These are phyloP conservation scores for Kodamaea ohmeri DNA, from an alignment of 1,139 yeast species.

Conservation along the genomic window DNA sequence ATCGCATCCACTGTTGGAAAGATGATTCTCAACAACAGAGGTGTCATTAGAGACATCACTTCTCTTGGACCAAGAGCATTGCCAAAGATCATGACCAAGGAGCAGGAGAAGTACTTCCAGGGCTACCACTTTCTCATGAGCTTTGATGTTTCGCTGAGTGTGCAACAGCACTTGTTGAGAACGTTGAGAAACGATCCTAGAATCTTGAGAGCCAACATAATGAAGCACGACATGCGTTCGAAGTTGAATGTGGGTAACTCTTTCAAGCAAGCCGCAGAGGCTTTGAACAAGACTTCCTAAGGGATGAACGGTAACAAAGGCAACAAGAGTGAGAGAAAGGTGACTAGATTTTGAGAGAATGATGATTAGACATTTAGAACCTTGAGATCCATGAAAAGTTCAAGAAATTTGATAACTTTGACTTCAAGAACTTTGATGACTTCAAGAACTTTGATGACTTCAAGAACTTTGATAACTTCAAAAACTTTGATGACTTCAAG, in stretches of 20 bases:
- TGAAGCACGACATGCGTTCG: conserved; percentile 61
- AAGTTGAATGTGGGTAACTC: conserved; percentile 55
- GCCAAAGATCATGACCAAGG: conserved; percentile 79
- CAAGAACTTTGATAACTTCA: no score
- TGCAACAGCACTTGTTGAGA: conserved; percentile 80
- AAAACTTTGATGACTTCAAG: no score
- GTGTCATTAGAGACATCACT: conserved; percentile 79
- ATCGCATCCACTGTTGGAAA: conserved; percentile 81
- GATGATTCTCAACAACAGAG: conserved; percentile 82
- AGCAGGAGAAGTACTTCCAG: conserved; percentile 86
- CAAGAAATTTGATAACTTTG: no score
- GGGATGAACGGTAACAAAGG: not conserved
- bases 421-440: no score
- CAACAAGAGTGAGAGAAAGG: not conserved
- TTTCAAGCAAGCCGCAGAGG: conserved; percentile 33
- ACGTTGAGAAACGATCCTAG: conserved; percentile 87
- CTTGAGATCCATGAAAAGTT: no score
- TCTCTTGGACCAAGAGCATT: conserved; percentile 76
- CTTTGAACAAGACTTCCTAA: conserved; percentile 6
- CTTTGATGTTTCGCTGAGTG: conserved; percentile 82
- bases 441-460: no score
- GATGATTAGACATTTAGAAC: no score
- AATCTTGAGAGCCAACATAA: conserved; percentile 73
- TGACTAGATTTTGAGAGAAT: no score
- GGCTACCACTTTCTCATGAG: conserved; percentile 85